Percentiles rank a stretch among this genome's conserved stretches.
Conservation (phyloP, 148 eudicot genomes). For the Cornus kousa region DNA sequence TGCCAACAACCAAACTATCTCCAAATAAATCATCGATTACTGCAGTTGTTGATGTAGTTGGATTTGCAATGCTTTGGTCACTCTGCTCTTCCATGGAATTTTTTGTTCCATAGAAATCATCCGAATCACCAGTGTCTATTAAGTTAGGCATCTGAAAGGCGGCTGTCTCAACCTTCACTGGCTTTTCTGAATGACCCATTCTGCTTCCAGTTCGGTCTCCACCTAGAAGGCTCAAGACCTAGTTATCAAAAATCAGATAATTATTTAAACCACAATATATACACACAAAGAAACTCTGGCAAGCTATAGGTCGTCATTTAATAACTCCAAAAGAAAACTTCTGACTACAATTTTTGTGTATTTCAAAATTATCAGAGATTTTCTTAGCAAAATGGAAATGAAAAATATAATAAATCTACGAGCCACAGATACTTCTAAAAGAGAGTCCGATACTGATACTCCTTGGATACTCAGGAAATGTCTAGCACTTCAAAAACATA, state of each 20-base stretch:
- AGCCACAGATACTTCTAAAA: too few species aligned
- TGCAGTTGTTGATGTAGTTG: slow-evolving; percentile 36
- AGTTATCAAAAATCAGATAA: slow-evolving; percentile 22
- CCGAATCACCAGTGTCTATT: slow-evolving; percentile 70
- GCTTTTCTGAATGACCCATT: slow-evolving; percentile 37
- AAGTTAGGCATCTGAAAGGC: slow-evolving; percentile 70
- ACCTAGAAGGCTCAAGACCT: slow-evolving; percentile 77
- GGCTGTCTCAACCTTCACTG: slow-evolving; percentile 32
- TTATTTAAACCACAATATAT: background rate
- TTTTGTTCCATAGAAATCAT: slow-evolving; percentile 50
- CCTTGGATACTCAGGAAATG: too few species aligned
- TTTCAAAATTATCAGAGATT: too few species aligned
- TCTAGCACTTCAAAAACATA: too few species aligned
- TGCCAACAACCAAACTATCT: slow-evolving; percentile 38
- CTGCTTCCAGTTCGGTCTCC: slow-evolving; percentile 47
- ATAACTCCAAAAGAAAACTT: background rate
- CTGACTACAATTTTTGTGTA: too few species aligned
- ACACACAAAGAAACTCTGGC: background rate
- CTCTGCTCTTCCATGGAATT: slow-evolving; percentile 32
- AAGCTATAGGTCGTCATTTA: background rate
- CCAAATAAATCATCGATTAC: slow-evolving; percentile 77
- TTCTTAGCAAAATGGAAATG: too few species aligned
- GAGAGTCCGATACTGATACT: too few species aligned
- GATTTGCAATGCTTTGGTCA: slow-evolving; percentile 30
- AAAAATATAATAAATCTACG: too few species aligned